Evolutionary conservation across 1,139 yeast species (phyloP).

Genomic region (Yamadazyma trypodendri): DNA sequence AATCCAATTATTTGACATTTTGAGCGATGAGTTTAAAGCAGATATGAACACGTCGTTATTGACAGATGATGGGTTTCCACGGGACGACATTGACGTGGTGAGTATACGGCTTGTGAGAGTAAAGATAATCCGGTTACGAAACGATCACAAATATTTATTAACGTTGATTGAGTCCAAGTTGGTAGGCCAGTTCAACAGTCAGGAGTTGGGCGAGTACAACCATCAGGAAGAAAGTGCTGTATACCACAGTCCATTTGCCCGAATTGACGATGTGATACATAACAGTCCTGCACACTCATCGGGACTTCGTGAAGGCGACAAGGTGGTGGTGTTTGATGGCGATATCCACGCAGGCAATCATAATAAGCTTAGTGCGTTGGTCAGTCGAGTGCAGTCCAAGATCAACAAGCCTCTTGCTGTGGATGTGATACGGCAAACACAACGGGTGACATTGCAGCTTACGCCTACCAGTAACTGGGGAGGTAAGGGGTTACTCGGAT

Average conservation of each 20-base stretch:
- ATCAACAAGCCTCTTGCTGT: conserved; percentile 32
- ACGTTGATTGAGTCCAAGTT: conserved; percentile 48
- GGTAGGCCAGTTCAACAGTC: conserved; percentile 39
- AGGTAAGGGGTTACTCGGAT: conserved; percentile 74
- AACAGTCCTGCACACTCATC: conserved; percentile 50
- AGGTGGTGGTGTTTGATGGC: conserved; percentile 49
- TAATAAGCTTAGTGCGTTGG: conserved; percentile 40
- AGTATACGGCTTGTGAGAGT: conserved; percentile 62
- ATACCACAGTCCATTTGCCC: conserved; percentile 68
- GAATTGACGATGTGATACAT: conserved; percentile 44
- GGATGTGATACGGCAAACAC: conserved; percentile 31
- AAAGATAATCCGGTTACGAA: conserved; percentile 62
- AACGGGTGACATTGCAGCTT: conserved; percentile 29
- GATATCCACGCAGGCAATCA: conserved; percentile 54
- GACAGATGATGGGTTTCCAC: conserved; percentile 78
- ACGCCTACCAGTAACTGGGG: conserved; percentile 62
- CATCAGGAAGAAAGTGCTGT: no score
- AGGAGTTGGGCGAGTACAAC: no score
- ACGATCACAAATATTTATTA: conserved; percentile 60
- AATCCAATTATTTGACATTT: conserved; percentile 28
- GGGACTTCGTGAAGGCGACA: conserved; percentile 46
- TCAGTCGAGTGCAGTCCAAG: conserved; percentile 26
- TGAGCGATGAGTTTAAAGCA: conserved; percentile 36
- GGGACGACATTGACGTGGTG: conserved; percentile 79
- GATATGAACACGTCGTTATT: conserved; percentile 67